These are phyloP conservation scores for Geosmithia morbida DNA, from an alignment of 2,329 filamentous ascomycete genomes.

Conservation along the genomic window DNA sequence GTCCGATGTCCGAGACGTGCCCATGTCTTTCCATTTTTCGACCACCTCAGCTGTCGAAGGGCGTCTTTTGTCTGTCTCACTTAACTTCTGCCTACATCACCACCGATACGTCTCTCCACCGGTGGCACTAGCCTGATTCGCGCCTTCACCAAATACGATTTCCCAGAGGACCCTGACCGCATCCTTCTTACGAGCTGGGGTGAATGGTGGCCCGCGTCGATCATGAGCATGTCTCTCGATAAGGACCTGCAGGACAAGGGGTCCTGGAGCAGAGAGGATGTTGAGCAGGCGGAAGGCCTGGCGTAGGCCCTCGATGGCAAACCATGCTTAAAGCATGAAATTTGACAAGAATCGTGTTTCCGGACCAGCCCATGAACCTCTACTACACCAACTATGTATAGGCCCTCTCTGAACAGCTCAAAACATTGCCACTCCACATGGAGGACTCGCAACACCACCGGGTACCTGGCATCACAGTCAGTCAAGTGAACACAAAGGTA, in stretches of 20 bases:
- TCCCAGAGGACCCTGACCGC: constrained; percentile 33
- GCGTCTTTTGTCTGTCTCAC: constrained; percentile 11
- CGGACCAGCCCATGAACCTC: background rate
- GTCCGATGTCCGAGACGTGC: no score
- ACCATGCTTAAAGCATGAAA: background rate
- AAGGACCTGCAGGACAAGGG: constrained; percentile 35
- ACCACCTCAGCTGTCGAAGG: constrained; percentile 14
- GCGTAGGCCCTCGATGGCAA: background rate
- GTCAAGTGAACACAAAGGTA: background rate
- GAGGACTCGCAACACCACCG: constrained; percentile 21
- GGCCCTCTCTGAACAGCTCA: constrained; percentile 5
- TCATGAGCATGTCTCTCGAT: constrained; percentile 25
- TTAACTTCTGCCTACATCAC: background rate
- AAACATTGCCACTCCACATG: constrained; percentile 22
- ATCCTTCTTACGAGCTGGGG: constrained; percentile 43
- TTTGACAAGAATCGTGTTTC: no score
- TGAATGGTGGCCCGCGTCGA: constrained; percentile 36
- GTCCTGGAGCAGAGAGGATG: constrained; percentile 29
- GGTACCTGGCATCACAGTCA: constrained; percentile 9
- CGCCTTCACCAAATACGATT: constrained; percentile 27
- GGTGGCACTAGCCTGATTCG: constrained; percentile 29
- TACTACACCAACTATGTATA: background rate
- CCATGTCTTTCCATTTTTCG: no score
- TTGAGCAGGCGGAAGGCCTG: constrained; percentile 27
- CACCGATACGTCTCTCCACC: constrained; percentile 7